Conservation (phyloP, 2,329 filamentous ascomycete species). For the Didymella arachidicola region DNA sequence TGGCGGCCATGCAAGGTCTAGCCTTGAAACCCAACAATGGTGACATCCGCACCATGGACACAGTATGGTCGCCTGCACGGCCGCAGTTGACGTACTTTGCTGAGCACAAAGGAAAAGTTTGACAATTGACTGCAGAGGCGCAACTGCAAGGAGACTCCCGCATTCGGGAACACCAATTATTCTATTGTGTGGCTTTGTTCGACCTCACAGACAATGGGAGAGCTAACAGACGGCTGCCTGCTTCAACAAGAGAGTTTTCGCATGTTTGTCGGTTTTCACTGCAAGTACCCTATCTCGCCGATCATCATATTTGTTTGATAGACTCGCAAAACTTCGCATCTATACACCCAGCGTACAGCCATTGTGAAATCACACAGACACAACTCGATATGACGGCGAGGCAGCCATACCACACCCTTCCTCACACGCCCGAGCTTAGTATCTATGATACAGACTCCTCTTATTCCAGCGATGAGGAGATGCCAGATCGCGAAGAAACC, state of each 20-base stretch:
- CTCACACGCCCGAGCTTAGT: conserved; percentile 12
- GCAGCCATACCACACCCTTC: not conserved
- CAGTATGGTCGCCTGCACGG: conserved; percentile 10
- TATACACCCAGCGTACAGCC: not conserved
- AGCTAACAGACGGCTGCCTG: conserved; percentile 2
- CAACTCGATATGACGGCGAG: conserved; percentile 14
- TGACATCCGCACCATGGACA: conserved; percentile 5
- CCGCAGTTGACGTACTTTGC: conserved; percentile 7
- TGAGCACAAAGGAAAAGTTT: conserved; percentile 31
- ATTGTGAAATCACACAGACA: not conserved
- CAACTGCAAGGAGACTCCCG: conserved; percentile 23
- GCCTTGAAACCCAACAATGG: conserved; percentile 16
- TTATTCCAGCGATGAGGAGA: conserved; percentile 15
- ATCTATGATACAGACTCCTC: conserved; percentile 17
- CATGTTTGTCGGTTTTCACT: conserved; percentile 1
- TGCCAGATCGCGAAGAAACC: conserved; percentile 24
- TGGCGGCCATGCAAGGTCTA: conserved; percentile 22
- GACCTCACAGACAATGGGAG: conserved; percentile 33
- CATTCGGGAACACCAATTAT: conserved; percentile 31
- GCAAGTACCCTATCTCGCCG: conserved; percentile 3
- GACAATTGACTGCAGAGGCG: conserved; percentile 17
- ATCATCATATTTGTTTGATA: conserved; percentile 15
- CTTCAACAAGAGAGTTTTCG: conserved; percentile 3
- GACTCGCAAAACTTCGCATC: conserved; percentile 2
- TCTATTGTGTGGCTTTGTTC: conserved; percentile 33